Conservation (phyloP, 116 monocot species). For the Iris pallida region DNA sequence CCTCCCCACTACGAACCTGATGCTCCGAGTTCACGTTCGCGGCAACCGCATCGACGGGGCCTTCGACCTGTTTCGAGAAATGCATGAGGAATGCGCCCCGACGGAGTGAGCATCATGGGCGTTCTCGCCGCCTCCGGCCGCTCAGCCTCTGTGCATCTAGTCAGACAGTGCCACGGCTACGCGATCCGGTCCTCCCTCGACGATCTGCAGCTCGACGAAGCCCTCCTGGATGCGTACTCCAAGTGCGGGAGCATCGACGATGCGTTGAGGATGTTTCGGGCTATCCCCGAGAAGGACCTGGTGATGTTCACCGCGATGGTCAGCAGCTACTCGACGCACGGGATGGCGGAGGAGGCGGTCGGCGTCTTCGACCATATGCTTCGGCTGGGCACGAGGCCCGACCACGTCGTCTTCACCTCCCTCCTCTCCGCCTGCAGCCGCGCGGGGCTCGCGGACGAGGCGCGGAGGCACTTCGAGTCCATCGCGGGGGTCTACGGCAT, state of each 20-base stretch:
- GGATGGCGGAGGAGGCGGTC: slow-evolving; percentile 56
- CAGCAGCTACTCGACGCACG: slow-evolving; percentile 55
- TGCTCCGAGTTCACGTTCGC: slow-evolving; percentile 48
- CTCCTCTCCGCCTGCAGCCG: slow-evolving; percentile 79
- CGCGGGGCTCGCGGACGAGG: slow-evolving; percentile 52
- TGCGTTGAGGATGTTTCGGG: slow-evolving; percentile 38
- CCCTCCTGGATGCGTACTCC: slow-evolving; percentile 60
- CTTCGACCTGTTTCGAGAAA: slow-evolving; percentile 32
- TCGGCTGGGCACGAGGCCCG: slow-evolving; percentile 39
- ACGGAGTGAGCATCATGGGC: slow-evolving; percentile 42
- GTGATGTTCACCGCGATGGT: slow-evolving; percentile 56
- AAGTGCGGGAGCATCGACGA: slow-evolving; percentile 57
- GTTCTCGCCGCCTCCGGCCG: slow-evolving; percentile 47
- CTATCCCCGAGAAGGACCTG: slow-evolving; percentile 35
- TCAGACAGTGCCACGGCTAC: slow-evolving; percentile 63
- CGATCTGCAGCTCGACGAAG: slow-evolving; percentile 46
- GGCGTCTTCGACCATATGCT: slow-evolving; percentile 45
- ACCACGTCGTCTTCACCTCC: slow-evolving; percentile 53
- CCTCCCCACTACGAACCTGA: slow-evolving; percentile 52
- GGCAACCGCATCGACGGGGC: slow-evolving; percentile 30
- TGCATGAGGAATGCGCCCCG: slow-evolving; percentile 42
- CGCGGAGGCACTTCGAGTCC: slow-evolving; percentile 46
- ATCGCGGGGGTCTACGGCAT: slow-evolving; percentile 30
- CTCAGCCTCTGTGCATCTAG: slow-evolving; percentile 33
- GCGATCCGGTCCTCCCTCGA: slow-evolving; percentile 26